Percentiles rank a stretch among this genome's conserved stretches.
phyloP scores from a whole-genome alignment of 306 rosid genomes.

The Cicer arietinum region DNA sequence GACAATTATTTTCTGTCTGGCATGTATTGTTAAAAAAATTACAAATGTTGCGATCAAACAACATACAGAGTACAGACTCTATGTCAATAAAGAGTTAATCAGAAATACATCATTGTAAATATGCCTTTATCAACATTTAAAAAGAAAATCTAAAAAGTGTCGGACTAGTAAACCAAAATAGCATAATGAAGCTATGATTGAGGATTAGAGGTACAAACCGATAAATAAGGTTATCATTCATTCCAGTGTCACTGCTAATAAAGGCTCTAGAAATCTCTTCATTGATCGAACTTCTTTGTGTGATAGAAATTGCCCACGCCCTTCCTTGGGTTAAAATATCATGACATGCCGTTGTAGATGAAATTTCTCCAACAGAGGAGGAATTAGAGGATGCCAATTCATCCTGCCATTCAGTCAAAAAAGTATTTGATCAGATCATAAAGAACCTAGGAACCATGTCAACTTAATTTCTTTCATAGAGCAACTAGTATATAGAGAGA shows the following conservation, averaged over 20 bases:
- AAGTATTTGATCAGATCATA: constrained; percentile 38
- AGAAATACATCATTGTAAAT: constrained; percentile 16
- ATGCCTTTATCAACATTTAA: neutral
- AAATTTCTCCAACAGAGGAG: constrained; percentile 55
- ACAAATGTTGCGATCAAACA: neutral
- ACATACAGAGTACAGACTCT: neutral
- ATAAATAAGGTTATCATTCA: constrained; percentile 65
- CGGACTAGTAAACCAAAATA: constrained; percentile 29
- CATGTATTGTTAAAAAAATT: constrained; percentile 15
- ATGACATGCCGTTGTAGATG: constrained; percentile 46
- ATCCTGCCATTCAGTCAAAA: constrained; percentile 56
- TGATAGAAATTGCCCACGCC: constrained; percentile 86
- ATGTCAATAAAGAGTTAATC: constrained; percentile 21
- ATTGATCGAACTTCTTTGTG: constrained; percentile 65
- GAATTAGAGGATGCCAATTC: constrained; percentile 56
- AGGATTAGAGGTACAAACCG: constrained; percentile 59
- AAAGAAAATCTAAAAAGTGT: neutral
- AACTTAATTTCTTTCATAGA: constrained; percentile 25
- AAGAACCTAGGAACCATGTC: constrained; percentile 35
- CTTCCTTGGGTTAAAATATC: constrained; percentile 69
- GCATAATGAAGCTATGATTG: constrained; percentile 30
- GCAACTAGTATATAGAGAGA: constrained; percentile 17
- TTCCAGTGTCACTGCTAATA: constrained; percentile 50
- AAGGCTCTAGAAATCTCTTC: constrained; percentile 69
- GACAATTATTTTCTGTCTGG: constrained; percentile 13